Percentiles rank a stretch among this genome's conserved stretches.
phyloP scores from a whole-genome alignment of 495 filamentous ascomycete species.

The Aspergillus affinis region DNA sequence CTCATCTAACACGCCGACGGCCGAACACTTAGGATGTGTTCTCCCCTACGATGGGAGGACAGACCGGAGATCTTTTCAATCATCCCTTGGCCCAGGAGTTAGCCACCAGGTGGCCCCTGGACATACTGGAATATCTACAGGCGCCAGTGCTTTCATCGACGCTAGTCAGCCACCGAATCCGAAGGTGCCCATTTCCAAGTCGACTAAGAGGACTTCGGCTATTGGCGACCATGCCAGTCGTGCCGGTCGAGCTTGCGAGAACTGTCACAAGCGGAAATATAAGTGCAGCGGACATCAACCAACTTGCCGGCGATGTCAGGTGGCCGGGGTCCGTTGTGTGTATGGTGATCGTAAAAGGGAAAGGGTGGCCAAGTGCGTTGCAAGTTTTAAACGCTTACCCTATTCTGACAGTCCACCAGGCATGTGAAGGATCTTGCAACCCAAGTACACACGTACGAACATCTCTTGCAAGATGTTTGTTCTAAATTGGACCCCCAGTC shows the following conservation, averaged over 20 bases:
- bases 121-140: too few relatives aligned
- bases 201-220: slow-evolving; percentile 14
- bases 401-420: slow-evolving; percentile 25
- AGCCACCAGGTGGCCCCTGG: too few relatives aligned
- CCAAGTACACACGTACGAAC: slow-evolving; percentile 35
- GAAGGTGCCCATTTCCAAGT: slow-evolving; percentile 43
- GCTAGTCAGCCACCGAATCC: background rate
- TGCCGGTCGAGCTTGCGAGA: slow-evolving; percentile 62
- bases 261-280: slow-evolving; percentile 67
- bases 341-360: slow-evolving; percentile 61
- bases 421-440: slow-evolving; percentile 39
- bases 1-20: too few relatives aligned
- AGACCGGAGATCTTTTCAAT: too few relatives aligned
- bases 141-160: too few relatives aligned
- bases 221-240: slow-evolving; percentile 36
- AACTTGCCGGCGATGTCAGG: slow-evolving; percentile 55
- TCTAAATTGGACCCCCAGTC: slow-evolving; percentile 31
- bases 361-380: slow-evolving; percentile 51
- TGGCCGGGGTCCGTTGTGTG: slow-evolving; percentile 46
- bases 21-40: too few relatives aligned
- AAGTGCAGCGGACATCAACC: slow-evolving; percentile 60
- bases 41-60: too few relatives aligned
- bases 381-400: slow-evolving; percentile 2
- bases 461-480: slow-evolving; percentile 37
- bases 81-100: too few relatives aligned